Evolutionary conservation across 257 asterid genomes (phyloP), one percentile per base, ranked within the genome.

Genomic region (Solanum dulcamara): DNA sequence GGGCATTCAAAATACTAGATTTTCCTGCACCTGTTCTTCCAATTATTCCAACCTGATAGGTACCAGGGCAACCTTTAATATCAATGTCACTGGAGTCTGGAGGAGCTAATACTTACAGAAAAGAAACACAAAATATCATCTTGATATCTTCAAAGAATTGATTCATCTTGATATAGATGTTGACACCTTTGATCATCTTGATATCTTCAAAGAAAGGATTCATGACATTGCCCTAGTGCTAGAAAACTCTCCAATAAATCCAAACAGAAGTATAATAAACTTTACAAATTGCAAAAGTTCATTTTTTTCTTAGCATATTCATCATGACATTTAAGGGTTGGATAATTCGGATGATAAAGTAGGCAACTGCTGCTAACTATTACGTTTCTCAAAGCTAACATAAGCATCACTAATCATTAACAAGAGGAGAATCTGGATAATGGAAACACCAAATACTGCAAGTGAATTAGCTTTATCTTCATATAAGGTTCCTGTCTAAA

Each of bases 21-120:
- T 96, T 96, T 67, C 99, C 99, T 53, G 99, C 99, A 30, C 99
- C 99, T 8, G 99, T 96, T 90, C 99, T 91, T 88, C 99, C 99
- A 86, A 96, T 92, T 84, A 96, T 87, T 79, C 98, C 99, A 83
- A 93, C 99, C 99, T 96, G 90, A 74, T 64, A 77, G 83, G 57
- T 77, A 77, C 37, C 10, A 77, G 18, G 82, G 15, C 28, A 77
- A 48, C 42, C 62, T 77, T 77, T 46, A 77, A 77, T 33, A 7
- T 28, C 83, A 77, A 77, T 46, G 53, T 24, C 24, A 24, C 37
- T 40, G 83, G 62, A 46, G 59, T 46, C 17, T 17, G 42, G 59
- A 44, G 59, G 26, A 75, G 59, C 24, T 14, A 42, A 75, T 30
- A 75, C 37, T 42, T 44, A 14, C 14, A 42, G 24, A 44, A 75